These are phyloP conservation scores for Viola odorata DNA, from an alignment of 345 rosid species.

Conservation along the genomic window DNA sequence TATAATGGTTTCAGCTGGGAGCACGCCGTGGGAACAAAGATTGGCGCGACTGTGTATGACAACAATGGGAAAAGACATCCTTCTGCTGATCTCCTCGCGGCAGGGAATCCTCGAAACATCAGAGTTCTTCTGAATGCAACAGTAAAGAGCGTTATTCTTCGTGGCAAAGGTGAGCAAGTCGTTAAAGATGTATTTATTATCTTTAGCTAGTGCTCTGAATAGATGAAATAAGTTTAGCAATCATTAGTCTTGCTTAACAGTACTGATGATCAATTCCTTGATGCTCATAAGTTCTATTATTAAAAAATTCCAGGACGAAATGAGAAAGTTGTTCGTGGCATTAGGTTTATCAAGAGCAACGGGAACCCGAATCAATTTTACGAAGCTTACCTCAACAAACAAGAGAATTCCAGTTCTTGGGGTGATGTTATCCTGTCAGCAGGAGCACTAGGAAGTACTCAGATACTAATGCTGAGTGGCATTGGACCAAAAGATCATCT, in stretches of 20 bases:
- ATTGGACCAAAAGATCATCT: conserved; percentile 53
- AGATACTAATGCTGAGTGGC: conserved; percentile 52
- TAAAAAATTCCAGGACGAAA: too few species aligned
- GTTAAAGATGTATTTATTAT: conserved; percentile 17
- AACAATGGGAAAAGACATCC: conserved; percentile 44
- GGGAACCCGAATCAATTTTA: neutral
- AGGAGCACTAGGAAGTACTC: conserved; percentile 65
- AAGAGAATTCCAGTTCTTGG: conserved; percentile 11
- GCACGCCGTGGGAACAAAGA: too few species aligned
- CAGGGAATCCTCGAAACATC: conserved; percentile 37
- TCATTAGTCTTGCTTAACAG: too few species aligned
- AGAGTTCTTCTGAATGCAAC: conserved; percentile 50
- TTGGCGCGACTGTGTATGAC: conserved; percentile 55
- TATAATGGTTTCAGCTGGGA: too few species aligned
- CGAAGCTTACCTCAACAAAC: conserved; percentile 19
- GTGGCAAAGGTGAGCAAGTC: conserved; percentile 47
- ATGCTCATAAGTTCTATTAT: too few species aligned
- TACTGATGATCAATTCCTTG: too few species aligned
- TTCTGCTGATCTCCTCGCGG: conserved; percentile 57
- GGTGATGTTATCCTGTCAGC: conserved; percentile 62
- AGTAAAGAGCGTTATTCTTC: too few species aligned
- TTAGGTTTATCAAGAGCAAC: neutral
- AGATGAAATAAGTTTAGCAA: too few species aligned
- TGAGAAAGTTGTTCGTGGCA: neutral
- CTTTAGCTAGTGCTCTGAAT: too few species aligned